A percentile compares a stretch with the other conserved stretches of the same genome.
Evolutionary conservation across 345 rosid genomes (phyloP).

Genomic region (Trapa bicornis): DNA sequence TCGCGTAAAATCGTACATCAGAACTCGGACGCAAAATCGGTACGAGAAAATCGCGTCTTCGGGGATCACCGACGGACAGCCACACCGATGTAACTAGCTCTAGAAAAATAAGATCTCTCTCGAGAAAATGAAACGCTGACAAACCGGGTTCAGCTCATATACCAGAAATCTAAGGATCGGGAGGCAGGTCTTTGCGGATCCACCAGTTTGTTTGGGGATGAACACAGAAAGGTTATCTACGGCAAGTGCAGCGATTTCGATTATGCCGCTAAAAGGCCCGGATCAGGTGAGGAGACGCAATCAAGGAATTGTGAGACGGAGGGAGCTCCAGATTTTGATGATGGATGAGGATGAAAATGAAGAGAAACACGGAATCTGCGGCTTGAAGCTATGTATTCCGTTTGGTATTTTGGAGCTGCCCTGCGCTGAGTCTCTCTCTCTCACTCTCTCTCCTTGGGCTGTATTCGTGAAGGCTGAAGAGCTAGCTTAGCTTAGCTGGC

Average conservation of each 20-base stretch:
- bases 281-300: not conserved
- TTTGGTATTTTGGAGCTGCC: not conserved
- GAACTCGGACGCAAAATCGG: not conserved
- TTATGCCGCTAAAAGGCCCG: not conserved
- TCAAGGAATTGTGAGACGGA: not conserved
- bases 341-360: not conserved
- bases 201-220: not conserved
- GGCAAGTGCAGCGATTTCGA: not conserved
- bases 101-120: not conserved
- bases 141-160: not conserved
- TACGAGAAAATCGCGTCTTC: not conserved
- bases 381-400: not conserved
- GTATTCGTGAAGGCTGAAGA: too few species aligned
- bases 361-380: not conserved
- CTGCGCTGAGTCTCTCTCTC: not conserved
- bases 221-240: not conserved
- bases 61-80: not conserved
- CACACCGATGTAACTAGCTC: not conserved
- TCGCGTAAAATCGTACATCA: not conserved
- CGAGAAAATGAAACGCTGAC: not conserved
- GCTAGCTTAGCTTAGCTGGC: too few species aligned
- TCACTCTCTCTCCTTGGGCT: too few species aligned
- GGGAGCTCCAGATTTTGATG: not conserved
- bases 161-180: not conserved
- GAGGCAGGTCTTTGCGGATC: not conserved